Evolutionary conservation across 2,329 filamentous ascomycete genomes (phyloP).

Genomic region (Beauveria brongniartii): DNA sequence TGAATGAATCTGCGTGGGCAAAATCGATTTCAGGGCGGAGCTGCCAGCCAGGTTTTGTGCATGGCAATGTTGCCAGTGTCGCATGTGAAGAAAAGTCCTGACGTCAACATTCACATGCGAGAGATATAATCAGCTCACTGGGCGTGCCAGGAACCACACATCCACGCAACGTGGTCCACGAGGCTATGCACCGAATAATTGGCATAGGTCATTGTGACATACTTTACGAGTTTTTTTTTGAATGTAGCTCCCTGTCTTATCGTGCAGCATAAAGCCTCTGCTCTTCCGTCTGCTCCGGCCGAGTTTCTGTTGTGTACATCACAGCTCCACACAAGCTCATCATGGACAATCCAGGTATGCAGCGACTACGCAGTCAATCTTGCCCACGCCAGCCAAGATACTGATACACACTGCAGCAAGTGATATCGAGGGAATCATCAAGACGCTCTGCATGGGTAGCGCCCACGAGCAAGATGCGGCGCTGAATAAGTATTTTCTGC

Average conservation of each 20-base stretch:
- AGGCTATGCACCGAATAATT: not conserved
- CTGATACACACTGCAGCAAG: not conserved
- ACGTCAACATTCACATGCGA: constrained; percentile 19
- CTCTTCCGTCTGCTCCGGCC: not conserved
- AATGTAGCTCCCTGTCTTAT: not conserved
- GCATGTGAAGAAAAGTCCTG: constrained; percentile 13
- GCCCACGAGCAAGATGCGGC: constrained; percentile 57
- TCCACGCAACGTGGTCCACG: not conserved
- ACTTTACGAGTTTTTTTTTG: not conserved
- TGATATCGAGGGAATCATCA: constrained; percentile 59
- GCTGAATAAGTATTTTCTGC: constrained; percentile 65
- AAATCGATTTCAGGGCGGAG: not conserved
- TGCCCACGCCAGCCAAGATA: not conserved
- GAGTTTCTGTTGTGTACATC: not conserved
- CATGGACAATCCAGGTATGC: constrained; percentile 38
- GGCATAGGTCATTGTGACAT: not conserved
- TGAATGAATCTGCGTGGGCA: not conserved
- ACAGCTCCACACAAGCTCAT: constrained; percentile 1
- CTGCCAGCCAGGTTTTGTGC: not conserved
- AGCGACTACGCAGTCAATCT: not conserved
- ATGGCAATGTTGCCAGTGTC: not conserved
- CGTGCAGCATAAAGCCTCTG: not conserved
- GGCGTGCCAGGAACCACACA: not conserved
- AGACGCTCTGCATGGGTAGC: constrained; percentile 57
- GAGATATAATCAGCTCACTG: not conserved